A percentile compares a stretch with the other conserved stretches of the same genome.
Conservation (phyloP, 2,329 filamentous ascomycete genomes). For the Thyridium curvatum region DNA sequence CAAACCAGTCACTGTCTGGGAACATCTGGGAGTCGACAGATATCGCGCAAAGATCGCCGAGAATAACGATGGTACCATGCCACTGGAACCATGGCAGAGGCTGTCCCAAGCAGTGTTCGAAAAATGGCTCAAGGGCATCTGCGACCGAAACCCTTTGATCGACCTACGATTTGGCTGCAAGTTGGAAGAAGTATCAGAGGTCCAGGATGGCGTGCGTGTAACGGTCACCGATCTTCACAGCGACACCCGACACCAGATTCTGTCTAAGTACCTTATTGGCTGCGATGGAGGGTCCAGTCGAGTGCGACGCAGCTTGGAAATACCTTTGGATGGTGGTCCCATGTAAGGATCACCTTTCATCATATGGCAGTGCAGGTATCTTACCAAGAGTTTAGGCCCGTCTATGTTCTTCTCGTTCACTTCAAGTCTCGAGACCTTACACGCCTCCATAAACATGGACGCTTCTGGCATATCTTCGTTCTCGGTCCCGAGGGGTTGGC, state of each 20-base stretch:
- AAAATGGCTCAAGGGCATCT: slow-evolving; percentile 20
- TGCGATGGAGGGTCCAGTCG: slow-evolving; percentile 7
- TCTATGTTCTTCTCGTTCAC: slow-evolving; percentile 10
- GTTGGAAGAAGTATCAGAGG: slow-evolving; percentile 4
- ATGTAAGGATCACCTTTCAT: too few relatives aligned
- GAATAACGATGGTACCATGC: slow-evolving; percentile 23
- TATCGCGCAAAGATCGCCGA: slow-evolving; percentile 13
- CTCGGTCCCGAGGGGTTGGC: slow-evolving; percentile 3
- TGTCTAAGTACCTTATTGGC: background rate
- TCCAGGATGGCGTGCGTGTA: background rate
- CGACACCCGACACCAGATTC: background rate
- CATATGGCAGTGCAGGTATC: too few relatives aligned
- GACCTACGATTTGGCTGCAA: slow-evolving; percentile 20
- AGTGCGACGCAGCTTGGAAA: background rate
- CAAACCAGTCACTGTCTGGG: slow-evolving; percentile 10
- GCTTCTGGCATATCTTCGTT: slow-evolving; percentile 13
- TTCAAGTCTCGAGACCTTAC: slow-evolving; percentile 11
- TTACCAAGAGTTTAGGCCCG: too few relatives aligned
- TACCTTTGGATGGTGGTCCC: slow-evolving; percentile 7
- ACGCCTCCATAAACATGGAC: slow-evolving; percentile 6
- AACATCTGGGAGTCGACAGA: slow-evolving; percentile 6
- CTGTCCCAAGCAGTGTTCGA: slow-evolving; percentile 25
- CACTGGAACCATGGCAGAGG: slow-evolving; percentile 22
- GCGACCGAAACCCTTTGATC: slow-evolving; percentile 14
- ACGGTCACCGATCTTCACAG: background rate